Evolutionary conservation across 2,329 filamentous ascomycete genomes (phyloP).

Genomic region (Curvularia lunata): DNA sequence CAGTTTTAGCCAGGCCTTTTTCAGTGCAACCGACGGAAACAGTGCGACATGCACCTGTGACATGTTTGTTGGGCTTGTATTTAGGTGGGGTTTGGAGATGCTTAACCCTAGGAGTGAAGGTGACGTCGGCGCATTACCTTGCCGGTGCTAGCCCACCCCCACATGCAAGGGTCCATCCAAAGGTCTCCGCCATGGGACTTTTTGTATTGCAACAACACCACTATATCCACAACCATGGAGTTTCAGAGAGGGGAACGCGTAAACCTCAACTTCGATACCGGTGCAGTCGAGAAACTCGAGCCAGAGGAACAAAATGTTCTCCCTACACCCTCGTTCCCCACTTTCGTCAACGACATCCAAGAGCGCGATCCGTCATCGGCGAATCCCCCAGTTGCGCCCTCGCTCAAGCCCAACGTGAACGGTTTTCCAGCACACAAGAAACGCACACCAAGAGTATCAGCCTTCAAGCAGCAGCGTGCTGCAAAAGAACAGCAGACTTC

Average conservation of each 20-base stretch:
- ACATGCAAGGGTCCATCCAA: constrained; percentile 12
- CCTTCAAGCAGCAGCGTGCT: constrained; percentile 75
- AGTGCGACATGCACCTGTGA: not conserved
- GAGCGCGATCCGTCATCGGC: constrained; percentile 70
- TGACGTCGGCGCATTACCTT: not conserved
- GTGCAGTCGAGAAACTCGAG: constrained; percentile 53
- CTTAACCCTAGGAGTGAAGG: constrained; percentile 1
- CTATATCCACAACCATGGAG: constrained; percentile 39
- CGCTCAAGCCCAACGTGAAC: constrained; percentile 60
- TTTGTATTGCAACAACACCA: constrained; percentile 8
- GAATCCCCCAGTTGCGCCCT: constrained; percentile 69
- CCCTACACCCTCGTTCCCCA: constrained; percentile 26
- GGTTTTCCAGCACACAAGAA: constrained; percentile 93
- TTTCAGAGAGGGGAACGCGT: constrained; percentile 67
- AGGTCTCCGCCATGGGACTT: constrained; percentile 5
- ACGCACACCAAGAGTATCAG: constrained; percentile 68
- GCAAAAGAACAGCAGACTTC: constrained; percentile 36
- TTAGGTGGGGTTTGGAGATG: not conserved
- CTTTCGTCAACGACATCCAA: constrained; percentile 75
- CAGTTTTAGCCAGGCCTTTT: not conserved
- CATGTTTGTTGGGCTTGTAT: not conserved
- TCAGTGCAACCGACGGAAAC: not conserved
- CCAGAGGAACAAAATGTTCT: constrained; percentile 22
- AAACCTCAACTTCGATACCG: constrained; percentile 64
- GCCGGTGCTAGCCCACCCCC: constrained; percentile 4